These are phyloP conservation scores for Chytriomyces sp. DNA, from an alignment of 192 early-diverging fungal genomes.

Conservation along the genomic window DNA sequence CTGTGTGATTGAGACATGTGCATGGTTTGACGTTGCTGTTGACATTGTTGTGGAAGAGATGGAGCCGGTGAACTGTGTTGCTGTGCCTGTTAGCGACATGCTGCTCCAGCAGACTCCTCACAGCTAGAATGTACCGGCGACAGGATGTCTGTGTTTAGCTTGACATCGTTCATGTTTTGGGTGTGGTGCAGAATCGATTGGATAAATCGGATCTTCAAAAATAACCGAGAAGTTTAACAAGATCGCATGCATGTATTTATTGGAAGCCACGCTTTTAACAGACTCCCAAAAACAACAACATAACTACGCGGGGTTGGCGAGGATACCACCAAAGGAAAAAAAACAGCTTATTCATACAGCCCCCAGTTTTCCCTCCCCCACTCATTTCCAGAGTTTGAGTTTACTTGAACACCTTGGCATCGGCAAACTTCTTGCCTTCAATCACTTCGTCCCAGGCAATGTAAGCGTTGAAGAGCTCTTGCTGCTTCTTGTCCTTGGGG, in stretches of 20 bases:
- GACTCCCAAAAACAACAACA: not conserved
- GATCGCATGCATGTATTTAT: not conserved
- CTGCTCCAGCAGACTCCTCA: not conserved
- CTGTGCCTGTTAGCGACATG: not conserved
- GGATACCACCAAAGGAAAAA: not conserved
- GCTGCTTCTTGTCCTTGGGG: slow-evolving; percentile 61
- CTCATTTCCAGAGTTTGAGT: not conserved
- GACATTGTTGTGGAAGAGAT: not conserved
- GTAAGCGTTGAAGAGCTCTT: slow-evolving; percentile 68
- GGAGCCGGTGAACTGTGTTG: not conserved
- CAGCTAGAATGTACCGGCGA: not conserved
- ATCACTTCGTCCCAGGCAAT: slow-evolving; percentile 87
- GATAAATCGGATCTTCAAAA: not conserved
- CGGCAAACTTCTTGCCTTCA: slow-evolving; percentile 74
- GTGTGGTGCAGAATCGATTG: not conserved
- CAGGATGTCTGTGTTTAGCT: not conserved
- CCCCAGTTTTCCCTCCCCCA: too few relatives aligned
- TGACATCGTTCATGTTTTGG: not conserved
- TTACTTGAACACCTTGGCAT: slow-evolving; percentile 74
- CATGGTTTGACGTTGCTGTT: not conserved
- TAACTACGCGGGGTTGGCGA: not conserved
- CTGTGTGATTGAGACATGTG: slow-evolving; percentile 36
- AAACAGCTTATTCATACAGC: not conserved
- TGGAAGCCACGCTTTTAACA: not conserved
- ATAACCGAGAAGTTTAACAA: not conserved